Base-by-base conservation (phyloP, 2,329 filamentous ascomycete genomes). In the Malbranchea cinnamomea region DNA sequence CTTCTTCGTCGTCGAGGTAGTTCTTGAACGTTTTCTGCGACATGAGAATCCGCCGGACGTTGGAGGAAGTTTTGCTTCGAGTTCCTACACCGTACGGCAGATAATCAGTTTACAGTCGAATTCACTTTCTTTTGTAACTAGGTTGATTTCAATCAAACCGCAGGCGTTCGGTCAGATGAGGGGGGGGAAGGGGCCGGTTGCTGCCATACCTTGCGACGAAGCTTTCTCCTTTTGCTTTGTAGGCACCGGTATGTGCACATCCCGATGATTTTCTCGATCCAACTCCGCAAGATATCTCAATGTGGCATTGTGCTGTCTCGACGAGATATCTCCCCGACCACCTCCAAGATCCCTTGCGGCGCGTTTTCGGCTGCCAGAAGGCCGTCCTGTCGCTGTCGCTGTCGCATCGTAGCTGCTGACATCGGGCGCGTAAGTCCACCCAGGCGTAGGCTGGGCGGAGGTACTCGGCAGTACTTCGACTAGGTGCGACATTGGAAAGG, bases 361-460 rank as follows among this genome's bases (percentile, higher is more conserved):
- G 45, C 83, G 78, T 57, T 91, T 92, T 38, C 78, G 68, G 26
- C 54, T 57, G 35, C 50, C 60, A 59, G 64, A 37, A 53, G 56
- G 39, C 43, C 44, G 40, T 2, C 39, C 36, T 14, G 31, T 31
- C 13, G 59, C 63, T 30, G 62, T 50, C 29, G 60, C 52, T 41
- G 67, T 65, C 6, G 71, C 64, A 8, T 68, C 65, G 32, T 71
- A 65, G 33, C 68, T 65, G 53, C 67, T 49, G 10, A 69, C 74
- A 48, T 93, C 82, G 17, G 84, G 75, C 1, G 94, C 81, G 51
- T 93, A 93, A 8, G 83, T 83, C 78, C 84, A 95, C 46, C 87
- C 87, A 1, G 87, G 84, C 1, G 82, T 79, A 25, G 68, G 63
- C 25, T 71, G 70, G 10, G 73, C 74, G 37, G 72, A 73, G 16